A percentile compares a stretch with the other conserved stretches of the same genome.
These are phyloP conservation scores for Magnusiomyces tetraspermus DNA, from an alignment of 1,139 yeast species.

Conservation along the genomic window DNA sequence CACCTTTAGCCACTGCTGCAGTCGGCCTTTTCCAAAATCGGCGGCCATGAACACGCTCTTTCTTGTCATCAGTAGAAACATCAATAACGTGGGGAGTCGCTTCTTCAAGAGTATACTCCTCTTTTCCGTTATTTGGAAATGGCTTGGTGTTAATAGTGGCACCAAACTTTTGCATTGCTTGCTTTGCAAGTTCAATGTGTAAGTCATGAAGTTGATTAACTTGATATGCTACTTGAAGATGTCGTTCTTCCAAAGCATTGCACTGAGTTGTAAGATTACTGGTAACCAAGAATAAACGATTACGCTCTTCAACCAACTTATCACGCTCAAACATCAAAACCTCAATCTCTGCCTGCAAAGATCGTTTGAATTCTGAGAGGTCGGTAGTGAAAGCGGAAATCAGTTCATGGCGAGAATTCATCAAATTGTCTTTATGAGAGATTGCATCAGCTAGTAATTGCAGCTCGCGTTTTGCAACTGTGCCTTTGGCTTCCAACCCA, in stretches of 20 bases:
- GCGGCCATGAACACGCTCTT: constrained; percentile 22
- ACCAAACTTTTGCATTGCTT: constrained; percentile 1
- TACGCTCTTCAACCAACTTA: constrained; percentile 26
- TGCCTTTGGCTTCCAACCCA: constrained; percentile 29
- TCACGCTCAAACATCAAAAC: constrained; percentile 28
- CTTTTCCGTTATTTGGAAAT: neutral
- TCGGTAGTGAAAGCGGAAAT: constrained; percentile 25
- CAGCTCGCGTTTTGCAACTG: constrained; percentile 28
- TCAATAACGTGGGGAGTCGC: constrained; percentile 30
- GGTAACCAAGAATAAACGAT: constrained; percentile 12
- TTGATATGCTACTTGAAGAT: constrained; percentile 24
- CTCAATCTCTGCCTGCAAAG: constrained; percentile 30
- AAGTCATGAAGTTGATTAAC: constrained; percentile 30
- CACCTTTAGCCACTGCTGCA: constrained; percentile 31
- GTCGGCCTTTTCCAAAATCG: constrained; percentile 34
- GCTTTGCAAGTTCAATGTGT: constrained; percentile 29
- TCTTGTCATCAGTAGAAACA: constrained; percentile 19
- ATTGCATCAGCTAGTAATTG: constrained; percentile 22
- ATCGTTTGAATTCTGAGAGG: constrained; percentile 23
- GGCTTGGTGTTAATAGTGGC: neutral
- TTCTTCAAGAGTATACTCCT: constrained; percentile 14
- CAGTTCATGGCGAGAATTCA: constrained; percentile 19
- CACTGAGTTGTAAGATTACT: constrained; percentile 22
- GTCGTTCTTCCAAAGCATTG: constrained; percentile 30
- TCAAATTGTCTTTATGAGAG: constrained; percentile 14